Evolutionary conservation across 2,329 filamentous ascomycete genomes (phyloP).

Genomic region (Bipolaris gigantea): DNA sequence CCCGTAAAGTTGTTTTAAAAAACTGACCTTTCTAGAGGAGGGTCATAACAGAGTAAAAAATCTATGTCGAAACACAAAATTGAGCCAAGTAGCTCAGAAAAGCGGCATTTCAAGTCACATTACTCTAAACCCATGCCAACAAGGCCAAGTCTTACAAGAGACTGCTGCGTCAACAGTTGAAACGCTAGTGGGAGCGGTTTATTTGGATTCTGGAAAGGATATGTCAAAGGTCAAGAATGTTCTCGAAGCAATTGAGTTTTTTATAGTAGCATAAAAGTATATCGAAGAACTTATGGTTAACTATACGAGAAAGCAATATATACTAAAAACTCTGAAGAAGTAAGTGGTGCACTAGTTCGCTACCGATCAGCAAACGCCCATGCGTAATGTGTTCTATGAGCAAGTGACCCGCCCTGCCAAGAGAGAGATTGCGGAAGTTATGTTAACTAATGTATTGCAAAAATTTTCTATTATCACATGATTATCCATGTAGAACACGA

Average conservation of each 20-base stretch:
- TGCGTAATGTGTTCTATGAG: no score
- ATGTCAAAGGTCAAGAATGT: not conserved
- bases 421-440: no score
- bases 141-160: not conserved
- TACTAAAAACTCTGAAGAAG: no score
- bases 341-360: no score
- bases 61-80: not conserved
- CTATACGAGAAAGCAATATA: no score
- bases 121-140: not conserved
- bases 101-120: not conserved
- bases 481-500: no score
- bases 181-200: not conserved
- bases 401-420: no score
- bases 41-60: not conserved
- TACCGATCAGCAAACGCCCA: no score
- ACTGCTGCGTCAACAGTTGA: not conserved
- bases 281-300: no score
- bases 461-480: no score
- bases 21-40: not conserved
- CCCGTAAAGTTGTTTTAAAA: not conserved
- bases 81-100: not conserved
- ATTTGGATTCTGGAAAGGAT: not conserved
- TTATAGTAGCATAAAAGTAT: no score
- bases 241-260: not conserved
- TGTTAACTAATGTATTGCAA: no score